Percentiles rank a stretch among this genome's conserved stretches.
Conservation (phyloP, 2,329 filamentous ascomycete genomes). For the Ophiostoma pallidulum region DNA sequence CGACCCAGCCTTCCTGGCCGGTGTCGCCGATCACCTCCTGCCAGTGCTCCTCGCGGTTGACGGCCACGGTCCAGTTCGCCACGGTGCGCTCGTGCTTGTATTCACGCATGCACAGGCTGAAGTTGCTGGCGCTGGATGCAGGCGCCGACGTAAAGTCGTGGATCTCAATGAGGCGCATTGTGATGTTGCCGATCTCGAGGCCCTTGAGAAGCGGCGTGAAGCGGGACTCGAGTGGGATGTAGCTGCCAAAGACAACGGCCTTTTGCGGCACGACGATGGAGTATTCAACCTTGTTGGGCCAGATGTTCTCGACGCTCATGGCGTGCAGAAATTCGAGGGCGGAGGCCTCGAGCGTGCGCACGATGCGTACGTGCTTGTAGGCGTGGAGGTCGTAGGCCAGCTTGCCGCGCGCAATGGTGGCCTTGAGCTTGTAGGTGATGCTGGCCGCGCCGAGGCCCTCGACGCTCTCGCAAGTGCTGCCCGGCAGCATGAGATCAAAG, state of each 20-base stretch:
- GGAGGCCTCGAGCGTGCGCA: conserved; percentile 66
- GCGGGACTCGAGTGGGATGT: conserved; percentile 72
- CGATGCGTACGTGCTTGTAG: conserved; percentile 68
- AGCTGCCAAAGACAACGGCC: conserved; percentile 87
- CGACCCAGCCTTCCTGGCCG: conserved; percentile 55
- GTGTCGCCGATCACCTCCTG: conserved; percentile 59
- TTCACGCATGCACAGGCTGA: conserved; percentile 39
- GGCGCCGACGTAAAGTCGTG: conserved; percentile 41
- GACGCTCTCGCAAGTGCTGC: conserved; percentile 71
- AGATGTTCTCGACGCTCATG: conserved; percentile 94
- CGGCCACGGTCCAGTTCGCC: conserved; percentile 46
- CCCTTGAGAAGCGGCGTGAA: conserved; percentile 86
- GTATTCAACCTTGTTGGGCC: conserved; percentile 97
- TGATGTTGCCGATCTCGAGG: conserved; percentile 72
- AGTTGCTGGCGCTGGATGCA: conserved; percentile 42
- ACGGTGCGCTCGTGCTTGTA: conserved; percentile 58
- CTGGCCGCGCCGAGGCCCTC: conserved; percentile 81
- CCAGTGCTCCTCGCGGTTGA: conserved; percentile 53
- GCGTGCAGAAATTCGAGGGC: conserved; percentile 73
- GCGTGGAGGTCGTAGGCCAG: conserved; percentile 78
- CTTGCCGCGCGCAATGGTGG: conserved; percentile 77
- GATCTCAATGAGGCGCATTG: conserved; percentile 68
- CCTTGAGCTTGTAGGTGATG: conserved; percentile 85
- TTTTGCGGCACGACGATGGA: conserved; percentile 89
- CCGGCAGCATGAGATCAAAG: conserved; percentile 65